Conservation (phyloP, 2,329 filamentous ascomycete species). For the Trichoderma cornu-damae region DNA sequence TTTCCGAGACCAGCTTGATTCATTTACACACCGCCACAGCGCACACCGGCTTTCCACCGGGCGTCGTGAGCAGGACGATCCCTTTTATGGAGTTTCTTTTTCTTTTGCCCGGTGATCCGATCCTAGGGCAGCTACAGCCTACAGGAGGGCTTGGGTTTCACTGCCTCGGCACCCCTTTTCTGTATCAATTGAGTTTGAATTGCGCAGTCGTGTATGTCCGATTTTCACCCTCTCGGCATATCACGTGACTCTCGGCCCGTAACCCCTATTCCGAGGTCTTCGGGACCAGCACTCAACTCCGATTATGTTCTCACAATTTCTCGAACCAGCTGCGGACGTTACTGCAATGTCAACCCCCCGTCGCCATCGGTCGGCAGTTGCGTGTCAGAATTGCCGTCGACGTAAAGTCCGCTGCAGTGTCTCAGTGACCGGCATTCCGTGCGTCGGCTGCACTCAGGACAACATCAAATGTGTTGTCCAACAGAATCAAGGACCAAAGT, state of each 20-base stretch:
- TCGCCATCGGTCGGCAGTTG: constrained; percentile 4
- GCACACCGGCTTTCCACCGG: too few relatives aligned
- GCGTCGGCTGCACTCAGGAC: constrained; percentile 1
- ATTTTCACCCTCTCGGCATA: constrained; percentile 6
- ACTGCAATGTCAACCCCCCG: constrained; percentile 1
- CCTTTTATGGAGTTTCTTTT: too few relatives aligned
- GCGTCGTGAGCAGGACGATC: too few relatives aligned
- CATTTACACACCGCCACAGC: too few relatives aligned
- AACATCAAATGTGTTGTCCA: not conserved
- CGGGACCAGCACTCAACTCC: not conserved
- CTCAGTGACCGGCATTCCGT: not conserved
- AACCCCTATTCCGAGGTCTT: not conserved
- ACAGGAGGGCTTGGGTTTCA: too few relatives aligned
- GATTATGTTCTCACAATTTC: not conserved
- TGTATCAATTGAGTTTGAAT: too few relatives aligned
- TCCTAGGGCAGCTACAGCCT: too few relatives aligned
- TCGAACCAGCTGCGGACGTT: not conserved
- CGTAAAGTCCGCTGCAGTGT: constrained; percentile 9
- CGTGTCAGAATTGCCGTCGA: constrained; percentile 5
- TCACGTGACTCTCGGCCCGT: not conserved
- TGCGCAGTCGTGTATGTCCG: too few relatives aligned
- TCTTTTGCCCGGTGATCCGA: too few relatives aligned
- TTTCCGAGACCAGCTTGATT: too few relatives aligned
- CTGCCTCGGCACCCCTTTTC: too few relatives aligned
- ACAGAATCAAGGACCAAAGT: not conserved